phyloP scores from a whole-genome alignment of 352 stramenopile genomes.

The Phytophthora lateralis region DNA sequence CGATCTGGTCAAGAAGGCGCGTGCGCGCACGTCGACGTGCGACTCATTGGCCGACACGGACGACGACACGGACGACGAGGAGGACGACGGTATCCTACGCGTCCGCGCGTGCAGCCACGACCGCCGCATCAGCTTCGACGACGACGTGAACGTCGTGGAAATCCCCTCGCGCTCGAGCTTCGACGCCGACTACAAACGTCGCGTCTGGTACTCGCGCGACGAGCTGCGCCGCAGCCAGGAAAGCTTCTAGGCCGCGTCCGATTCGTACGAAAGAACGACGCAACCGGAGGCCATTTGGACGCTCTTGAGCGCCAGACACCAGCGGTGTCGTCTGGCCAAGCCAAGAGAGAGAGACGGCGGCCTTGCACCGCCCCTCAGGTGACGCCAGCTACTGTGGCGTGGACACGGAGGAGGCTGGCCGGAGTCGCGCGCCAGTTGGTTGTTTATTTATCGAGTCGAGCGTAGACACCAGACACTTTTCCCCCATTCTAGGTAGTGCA shows the following conservation, averaged over 20 bases:
- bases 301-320: slow-evolving; percentile 2
- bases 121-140: slow-evolving; percentile 80
- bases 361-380: background rate
- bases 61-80: slow-evolving; percentile 69
- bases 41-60: slow-evolving; percentile 67
- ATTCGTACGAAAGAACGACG: slow-evolving; percentile 8
- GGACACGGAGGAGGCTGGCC: no score
- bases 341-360: slow-evolving; percentile 26
- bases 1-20: slow-evolving; percentile 45
- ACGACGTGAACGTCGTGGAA: slow-evolving; percentile 71
- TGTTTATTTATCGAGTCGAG: slow-evolving; percentile 53
- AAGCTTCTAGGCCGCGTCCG: slow-evolving; percentile 33
- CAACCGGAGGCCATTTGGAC: slow-evolving; percentile 9
- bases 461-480: slow-evolving; percentile 23
- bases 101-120: slow-evolving; percentile 70
- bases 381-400: background rate
- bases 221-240: slow-evolving; percentile 60
- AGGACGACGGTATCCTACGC: slow-evolving; percentile 56
- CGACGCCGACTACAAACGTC: slow-evolving; percentile 77
- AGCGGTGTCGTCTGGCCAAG: slow-evolving; percentile 14
- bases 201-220: slow-evolving; percentile 78
- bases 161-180: slow-evolving; percentile 76
- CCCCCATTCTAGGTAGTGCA: slow-evolving; percentile 14
- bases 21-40: slow-evolving; percentile 58
- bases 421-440: slow-evolving; percentile 19